phyloP scores from a whole-genome alignment of 2,329 filamentous ascomycete species.

The Fusarium citri region DNA sequence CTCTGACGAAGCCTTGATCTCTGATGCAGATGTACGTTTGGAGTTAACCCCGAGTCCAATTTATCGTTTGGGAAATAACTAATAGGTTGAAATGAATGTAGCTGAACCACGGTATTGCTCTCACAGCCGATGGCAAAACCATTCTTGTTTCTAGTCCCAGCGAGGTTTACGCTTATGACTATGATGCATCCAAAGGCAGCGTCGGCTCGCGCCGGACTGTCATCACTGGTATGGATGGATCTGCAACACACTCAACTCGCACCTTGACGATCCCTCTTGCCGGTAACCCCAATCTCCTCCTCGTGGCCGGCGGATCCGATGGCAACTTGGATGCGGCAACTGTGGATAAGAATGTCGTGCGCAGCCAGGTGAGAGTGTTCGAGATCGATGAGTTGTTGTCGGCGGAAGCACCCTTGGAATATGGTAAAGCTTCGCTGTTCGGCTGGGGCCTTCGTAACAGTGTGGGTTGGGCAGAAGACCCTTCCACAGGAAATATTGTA shows the following conservation, averaged over 20 bases:
- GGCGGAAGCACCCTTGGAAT: background rate
- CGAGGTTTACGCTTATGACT: conserved; percentile 19
- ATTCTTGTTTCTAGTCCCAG: conserved; percentile 17
- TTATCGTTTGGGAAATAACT: rapidly evolving
- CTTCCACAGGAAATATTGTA: conserved; percentile 8
- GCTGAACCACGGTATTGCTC: conserved; percentile 14
- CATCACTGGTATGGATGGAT: conserved; percentile 7
- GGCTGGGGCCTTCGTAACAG: conserved; percentile 20
- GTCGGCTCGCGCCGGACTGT: background rate
- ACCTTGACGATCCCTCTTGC: conserved; percentile 8
- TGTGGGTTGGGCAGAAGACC: conserved; percentile 16
- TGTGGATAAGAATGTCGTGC: conserved; percentile 11
- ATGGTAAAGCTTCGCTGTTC: background rate
- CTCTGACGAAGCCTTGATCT: conserved; percentile 7
- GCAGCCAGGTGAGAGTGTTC: conserved; percentile 11
- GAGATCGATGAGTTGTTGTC: conserved; percentile 1
- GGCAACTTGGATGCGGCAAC: conserved; percentile 5
- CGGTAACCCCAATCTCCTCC: conserved; percentile 5
- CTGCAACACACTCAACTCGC: conserved; percentile 16
- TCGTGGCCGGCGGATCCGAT: conserved; percentile 15
- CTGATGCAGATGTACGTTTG: background rate
- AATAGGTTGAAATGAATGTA: background rate
- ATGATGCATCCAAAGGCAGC: conserved; percentile 6
- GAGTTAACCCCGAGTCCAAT: rapidly evolving
- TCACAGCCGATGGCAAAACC: conserved; percentile 11